Evolutionary conservation across 2,329 filamentous ascomycete genomes (phyloP).

Genomic region (Triangularia verruculosa): DNA sequence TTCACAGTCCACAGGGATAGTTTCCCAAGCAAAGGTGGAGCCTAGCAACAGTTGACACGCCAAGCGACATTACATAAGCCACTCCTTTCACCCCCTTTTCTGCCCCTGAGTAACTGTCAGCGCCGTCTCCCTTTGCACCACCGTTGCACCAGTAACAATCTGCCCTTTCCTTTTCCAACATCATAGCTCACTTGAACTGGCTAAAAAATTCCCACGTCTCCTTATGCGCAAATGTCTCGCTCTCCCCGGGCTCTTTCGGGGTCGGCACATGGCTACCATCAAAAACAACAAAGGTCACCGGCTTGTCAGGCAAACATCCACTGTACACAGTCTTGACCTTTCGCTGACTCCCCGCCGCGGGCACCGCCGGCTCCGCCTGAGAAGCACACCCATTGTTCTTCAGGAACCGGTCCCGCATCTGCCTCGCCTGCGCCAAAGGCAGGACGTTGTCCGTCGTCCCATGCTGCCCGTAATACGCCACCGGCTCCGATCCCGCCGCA

Average conservation of each 20-base stretch:
- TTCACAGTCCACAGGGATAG: neutral
- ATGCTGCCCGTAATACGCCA: constrained; percentile 24
- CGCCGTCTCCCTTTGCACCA: too few species aligned
- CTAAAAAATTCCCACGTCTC: constrained; percentile 21
- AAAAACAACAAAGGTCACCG: constrained; percentile 14
- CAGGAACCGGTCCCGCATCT: constrained; percentile 23
- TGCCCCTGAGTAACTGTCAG: neutral
- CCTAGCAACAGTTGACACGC: neutral
- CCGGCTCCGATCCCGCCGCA: constrained; percentile 15
- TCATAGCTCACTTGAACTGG: constrained; percentile 15
- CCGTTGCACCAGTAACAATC: too few species aligned
- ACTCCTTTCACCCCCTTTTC: neutral
- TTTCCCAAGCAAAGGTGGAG: neutral
- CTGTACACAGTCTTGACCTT: constrained; percentile 17
- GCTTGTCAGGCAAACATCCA: constrained; percentile 15
- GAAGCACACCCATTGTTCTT: constrained; percentile 20
- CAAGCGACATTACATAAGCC: neutral
- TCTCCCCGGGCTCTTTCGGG: constrained; percentile 9
- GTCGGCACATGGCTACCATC: constrained; percentile 18
- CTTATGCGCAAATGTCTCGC: constrained; percentile 6
- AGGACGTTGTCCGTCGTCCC: constrained; percentile 19
- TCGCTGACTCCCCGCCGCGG: constrained; percentile 11
- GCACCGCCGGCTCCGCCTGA: constrained; percentile 3
- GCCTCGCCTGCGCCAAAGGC: constrained; percentile 12
- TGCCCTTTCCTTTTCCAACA: neutral